Conservation (phyloP, 176 grass and related monocot genomes). For the Phyllostachys edulis region DNA sequence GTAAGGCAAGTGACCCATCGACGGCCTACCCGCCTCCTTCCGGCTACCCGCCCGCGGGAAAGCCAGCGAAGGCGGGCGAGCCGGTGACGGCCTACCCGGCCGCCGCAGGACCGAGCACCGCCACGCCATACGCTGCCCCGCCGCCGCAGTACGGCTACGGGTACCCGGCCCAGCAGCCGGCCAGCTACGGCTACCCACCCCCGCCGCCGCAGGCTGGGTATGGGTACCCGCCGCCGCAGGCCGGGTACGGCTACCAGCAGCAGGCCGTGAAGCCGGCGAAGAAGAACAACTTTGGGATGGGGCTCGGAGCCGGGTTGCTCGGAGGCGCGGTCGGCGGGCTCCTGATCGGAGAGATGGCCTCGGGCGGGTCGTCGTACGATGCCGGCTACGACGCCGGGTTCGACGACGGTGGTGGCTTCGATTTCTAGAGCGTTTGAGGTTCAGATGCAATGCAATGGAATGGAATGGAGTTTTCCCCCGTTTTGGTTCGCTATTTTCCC, state of each 20-base stretch:
- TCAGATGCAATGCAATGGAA: background rate
- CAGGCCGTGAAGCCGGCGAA: constrained; percentile 48
- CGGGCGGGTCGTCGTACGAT: constrained; percentile 40
- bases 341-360: constrained; percentile 61
- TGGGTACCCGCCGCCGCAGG: constrained; percentile 32
- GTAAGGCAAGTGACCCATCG: constrained; percentile 11
- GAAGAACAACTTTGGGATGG: constrained; percentile 63
- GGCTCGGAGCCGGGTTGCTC: constrained; percentile 61
- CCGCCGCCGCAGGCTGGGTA: constrained; percentile 47
- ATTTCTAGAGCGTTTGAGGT: constrained; percentile 43
- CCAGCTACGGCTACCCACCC: constrained; percentile 55
- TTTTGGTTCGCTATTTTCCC: background rate
- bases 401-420: constrained; percentile 62
- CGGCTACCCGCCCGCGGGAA: constrained; percentile 41
- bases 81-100: constrained; percentile 61
- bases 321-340: constrained; percentile 71
- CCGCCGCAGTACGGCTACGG: constrained; percentile 55
- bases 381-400: constrained; percentile 57
- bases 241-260: constrained; percentile 55
- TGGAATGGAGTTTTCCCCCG: background rate
- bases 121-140: constrained; percentile 41
- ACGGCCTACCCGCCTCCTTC: constrained; percentile 20
- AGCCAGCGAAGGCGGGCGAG: constrained; percentile 35
- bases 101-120: constrained; percentile 31
- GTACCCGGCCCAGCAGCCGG: constrained; percentile 42